Conservation (phyloP, 2,329 filamentous ascomycete genomes). For the Pestalotiopsis sp. region DNA sequence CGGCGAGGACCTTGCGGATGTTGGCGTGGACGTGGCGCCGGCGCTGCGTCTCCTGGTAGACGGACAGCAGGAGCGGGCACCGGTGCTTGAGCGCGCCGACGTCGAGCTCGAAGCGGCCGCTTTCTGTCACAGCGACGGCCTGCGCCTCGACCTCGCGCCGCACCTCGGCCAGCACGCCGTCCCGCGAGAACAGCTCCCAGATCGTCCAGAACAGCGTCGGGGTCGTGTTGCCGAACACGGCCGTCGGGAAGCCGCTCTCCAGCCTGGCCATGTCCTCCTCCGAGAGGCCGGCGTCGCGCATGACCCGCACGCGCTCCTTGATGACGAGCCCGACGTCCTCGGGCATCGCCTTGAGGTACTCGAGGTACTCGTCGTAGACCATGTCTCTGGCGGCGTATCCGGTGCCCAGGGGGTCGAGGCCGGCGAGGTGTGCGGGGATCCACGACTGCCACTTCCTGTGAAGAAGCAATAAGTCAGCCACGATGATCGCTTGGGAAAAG, state of each 20-base stretch:
- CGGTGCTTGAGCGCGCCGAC: constrained; percentile 32
- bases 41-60: constrained; percentile 38
- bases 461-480: background rate
- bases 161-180: constrained; percentile 37
- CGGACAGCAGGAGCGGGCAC: constrained; percentile 36
- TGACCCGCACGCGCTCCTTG: background rate
- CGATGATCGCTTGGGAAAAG: background rate
- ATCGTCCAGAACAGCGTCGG: constrained; percentile 46
- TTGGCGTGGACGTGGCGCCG: constrained; percentile 24
- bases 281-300: constrained; percentile 1
- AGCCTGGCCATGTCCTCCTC: constrained; percentile 4
- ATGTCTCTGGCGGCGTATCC: constrained; percentile 1
- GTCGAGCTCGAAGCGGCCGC: constrained; percentile 28
- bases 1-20: constrained; percentile 31
- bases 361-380: background rate
- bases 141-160: constrained; percentile 37
- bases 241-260: constrained; percentile 1
- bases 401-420: background rate
- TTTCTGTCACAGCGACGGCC: constrained; percentile 18
- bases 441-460: constrained; percentile 8
- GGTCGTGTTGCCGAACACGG: constrained; percentile 41
- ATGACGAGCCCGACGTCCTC: constrained; percentile 4
- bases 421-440: background rate
- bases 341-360: constrained; percentile 3
- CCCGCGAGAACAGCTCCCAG: constrained; percentile 40